A percentile compares a stretch with the other conserved stretches of the same genome.
Conservation (phyloP, 371 early-diverging fungal species). For the Syncephalis fuscata region DNA sequence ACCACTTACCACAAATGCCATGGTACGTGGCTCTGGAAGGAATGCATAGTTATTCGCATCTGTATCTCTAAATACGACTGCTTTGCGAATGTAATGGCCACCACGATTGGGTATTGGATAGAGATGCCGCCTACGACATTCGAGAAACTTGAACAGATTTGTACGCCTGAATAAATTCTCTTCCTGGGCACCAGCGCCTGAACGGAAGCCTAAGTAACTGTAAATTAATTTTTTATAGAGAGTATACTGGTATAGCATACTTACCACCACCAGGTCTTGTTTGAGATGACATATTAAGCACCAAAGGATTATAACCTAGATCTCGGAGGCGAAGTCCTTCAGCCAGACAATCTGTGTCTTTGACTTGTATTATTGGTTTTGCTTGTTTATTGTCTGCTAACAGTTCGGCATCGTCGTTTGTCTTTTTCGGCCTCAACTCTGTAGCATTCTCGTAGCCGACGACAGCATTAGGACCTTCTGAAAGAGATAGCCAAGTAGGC, state of each 20-base stretch:
- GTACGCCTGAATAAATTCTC: conserved; percentile 22
- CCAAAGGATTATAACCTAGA: conserved; percentile 17
- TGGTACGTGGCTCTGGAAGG: conserved; percentile 18
- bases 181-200: conserved; percentile 19
- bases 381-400: conserved; percentile 8
- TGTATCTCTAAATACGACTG: conserved; percentile 16
- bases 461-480: no score
- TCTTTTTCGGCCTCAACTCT: no score
- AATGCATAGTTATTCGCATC: conserved; percentile 11
- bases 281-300: conserved; percentile 20
- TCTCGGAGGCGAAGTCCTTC: conserved; percentile 16
- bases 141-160: conserved; percentile 19
- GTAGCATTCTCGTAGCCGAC: no score
- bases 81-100: conserved; percentile 21
- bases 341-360: conserved; percentile 14
- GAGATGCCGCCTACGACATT: conserved; percentile 13
- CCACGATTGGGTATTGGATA: conserved; percentile 19
- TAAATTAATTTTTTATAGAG: not conserved
- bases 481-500: no score
- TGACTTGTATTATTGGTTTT: conserved; percentile 13
- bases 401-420: no score
- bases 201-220: conserved; percentile 10
- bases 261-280: conserved; percentile 19
- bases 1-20: conserved; percentile 18
- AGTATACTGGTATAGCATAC: not conserved